Base-by-base conservation (phyloP, 345 rosid genomes). In the Pseudoturritis turrita region DNA sequence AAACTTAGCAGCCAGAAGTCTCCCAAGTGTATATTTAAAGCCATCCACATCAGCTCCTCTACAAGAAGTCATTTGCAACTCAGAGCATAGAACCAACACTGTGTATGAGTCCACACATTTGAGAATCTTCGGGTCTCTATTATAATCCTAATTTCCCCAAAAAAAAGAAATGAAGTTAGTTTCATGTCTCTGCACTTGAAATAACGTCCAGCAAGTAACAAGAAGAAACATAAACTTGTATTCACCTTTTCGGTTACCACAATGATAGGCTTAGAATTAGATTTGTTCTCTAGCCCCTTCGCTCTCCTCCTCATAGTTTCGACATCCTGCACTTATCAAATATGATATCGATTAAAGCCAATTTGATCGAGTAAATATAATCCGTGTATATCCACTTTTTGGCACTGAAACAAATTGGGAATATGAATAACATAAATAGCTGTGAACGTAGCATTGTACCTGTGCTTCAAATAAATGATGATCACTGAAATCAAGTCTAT, bases 161-260 rank as follows among this genome's bases (percentile, higher is more conserved):
- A 47, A 44, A 18, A 12, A 57, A 59, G 15, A 46, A 3, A 64
- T 19, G 29, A 64, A 46, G 57, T 71, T 22, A 54, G 51, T 62
- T 41, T 25, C 53, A 58, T 58, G 18, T 21, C 28, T 65, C 17
- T 46, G 15, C 45, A 61, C 73, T 11, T 60, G 47, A 33, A 35
- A 40, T 29, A 75, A 50, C 18, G 2, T 29, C 31, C 8, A 29
- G 19, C 10, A 41, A 26, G 29, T 51, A 69, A 45, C 33, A 61
- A 62, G 4, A 69, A 62, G 13, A 43, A 26, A 22, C 44, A 61
- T 5, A 45, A 63, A 28, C 14, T 15, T 36, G 12, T 41, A 14
- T 52, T 77, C 57, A 88, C 96, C 89, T 92, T 89, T 81, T 89
- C 96, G 1, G 96, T 89, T 22, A 85, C 70, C 60, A 87, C 81